Evolutionary conservation across 2,329 filamentous ascomycete species (phyloP).

Genomic region (Pseudogymnoascus sp.): DNA sequence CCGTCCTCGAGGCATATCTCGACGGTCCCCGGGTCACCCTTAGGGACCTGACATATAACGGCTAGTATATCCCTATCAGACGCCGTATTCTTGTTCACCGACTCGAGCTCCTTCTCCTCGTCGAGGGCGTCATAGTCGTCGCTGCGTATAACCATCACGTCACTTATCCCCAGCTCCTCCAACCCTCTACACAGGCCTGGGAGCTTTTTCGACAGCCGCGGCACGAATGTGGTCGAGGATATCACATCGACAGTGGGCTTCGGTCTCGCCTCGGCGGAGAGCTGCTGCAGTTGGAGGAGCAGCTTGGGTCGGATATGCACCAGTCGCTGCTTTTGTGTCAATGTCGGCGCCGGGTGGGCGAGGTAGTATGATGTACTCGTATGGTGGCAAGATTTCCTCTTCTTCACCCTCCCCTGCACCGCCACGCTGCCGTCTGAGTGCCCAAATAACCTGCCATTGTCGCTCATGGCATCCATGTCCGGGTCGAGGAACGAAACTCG

Average conservation of each 20-base stretch:
- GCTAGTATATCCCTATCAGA: constrained; percentile 52
- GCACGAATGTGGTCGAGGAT: constrained; percentile 55
- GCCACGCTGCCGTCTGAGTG: constrained; percentile 39
- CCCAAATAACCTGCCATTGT: background rate
- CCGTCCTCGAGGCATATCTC: constrained; percentile 61
- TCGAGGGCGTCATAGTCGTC: constrained; percentile 60
- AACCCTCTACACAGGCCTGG: constrained; percentile 56
- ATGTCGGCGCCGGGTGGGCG: constrained; percentile 55
- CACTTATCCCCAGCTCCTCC: constrained; percentile 55
- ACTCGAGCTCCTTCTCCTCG: constrained; percentile 41
- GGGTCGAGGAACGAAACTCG: background rate
- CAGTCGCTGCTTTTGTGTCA: constrained; percentile 46
- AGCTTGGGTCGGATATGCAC: constrained; percentile 59
- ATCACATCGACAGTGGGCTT: constrained; percentile 65
- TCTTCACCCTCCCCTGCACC: constrained; percentile 34
- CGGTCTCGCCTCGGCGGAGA: constrained; percentile 52
- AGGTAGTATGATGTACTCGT: constrained; percentile 57
- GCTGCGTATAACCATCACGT: constrained; percentile 62
- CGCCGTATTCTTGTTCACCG: constrained; percentile 35
- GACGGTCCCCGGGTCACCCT: constrained; percentile 37
- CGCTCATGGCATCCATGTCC: background rate
- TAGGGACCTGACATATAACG: constrained; percentile 54
- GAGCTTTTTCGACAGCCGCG: constrained; percentile 50
- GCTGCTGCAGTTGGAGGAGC: constrained; percentile 61
- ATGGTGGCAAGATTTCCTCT: constrained; percentile 40